Evolutionary conservation across 1,284 basidiomycete species (phyloP), one percentile per base, ranked within the genome.

Genomic region (Moesziomyces antarcticus): DNA sequence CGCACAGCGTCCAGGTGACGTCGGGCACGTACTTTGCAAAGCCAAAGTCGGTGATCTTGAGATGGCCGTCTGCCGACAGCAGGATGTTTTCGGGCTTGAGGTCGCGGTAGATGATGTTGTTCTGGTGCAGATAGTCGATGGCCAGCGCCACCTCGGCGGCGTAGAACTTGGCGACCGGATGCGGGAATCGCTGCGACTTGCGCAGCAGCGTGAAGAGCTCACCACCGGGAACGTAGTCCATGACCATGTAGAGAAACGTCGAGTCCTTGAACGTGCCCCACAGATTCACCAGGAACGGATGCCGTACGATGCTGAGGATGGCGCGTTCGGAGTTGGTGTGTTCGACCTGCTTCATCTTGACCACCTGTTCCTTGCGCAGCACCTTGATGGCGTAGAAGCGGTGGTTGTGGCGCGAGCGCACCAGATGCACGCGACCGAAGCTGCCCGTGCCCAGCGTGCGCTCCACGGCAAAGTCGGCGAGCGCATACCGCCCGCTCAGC

Each of bases 181-280:
- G 95, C 1, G 97, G 96, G 86, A 99, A 99, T 41, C 96, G 89
- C 92, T 97, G 85, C 20, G 65, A 71, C 48, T 82, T 81, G 13
- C 82, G 57, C 11, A 84, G 65, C 13, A 83, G 80, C n/a, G 80
- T 82, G 84, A 99, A 99, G 8, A 99, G 87, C 85, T 99, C 96
- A 20, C 96, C 96, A 21, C 96, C 96, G 0, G 94, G 93, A 5
- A 99, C 96, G 84, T 97, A 99, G 86, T 99, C 97, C 96, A 99
- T 98, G 61, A 99, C 95, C 94, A 99, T 97, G 87, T 97, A 99
- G 14, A 99, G 87, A 83, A 97, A 98, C 47, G 92, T 88, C 11
- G 90, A 86, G 80, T 98, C 96, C 79, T 97, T 93, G 86, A 99
- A 99, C 1, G 93, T 92, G 25, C 96, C 97, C 96, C 96, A 99